phyloP scores from a whole-genome alignment of 2,329 filamentous ascomycete species.

The Cytospora chrysosperma region DNA sequence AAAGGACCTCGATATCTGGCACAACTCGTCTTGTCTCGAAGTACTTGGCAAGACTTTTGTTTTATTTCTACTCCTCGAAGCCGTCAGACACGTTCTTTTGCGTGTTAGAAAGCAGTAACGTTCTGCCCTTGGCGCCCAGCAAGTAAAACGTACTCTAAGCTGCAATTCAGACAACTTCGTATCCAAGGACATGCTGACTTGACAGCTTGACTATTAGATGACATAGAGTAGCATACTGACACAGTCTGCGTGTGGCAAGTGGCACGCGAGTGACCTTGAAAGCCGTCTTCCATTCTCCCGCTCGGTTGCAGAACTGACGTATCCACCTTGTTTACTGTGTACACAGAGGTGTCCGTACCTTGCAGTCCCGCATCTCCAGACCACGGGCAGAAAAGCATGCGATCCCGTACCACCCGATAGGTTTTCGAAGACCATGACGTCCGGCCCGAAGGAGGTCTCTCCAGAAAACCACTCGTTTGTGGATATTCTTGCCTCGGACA shows the following conservation, averaged over 20 bases:
- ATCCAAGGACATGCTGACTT: too few relatives aligned
- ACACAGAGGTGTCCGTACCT: not conserved
- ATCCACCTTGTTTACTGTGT: not conserved
- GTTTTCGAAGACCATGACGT: not conserved
- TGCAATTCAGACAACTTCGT: too few relatives aligned
- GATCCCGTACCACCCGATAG: not conserved
- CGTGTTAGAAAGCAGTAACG: too few relatives aligned
- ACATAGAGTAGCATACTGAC: too few relatives aligned
- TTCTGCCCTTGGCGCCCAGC: too few relatives aligned
- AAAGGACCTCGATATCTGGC: too few relatives aligned
- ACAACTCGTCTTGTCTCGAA: not conserved
- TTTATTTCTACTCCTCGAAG: too few relatives aligned
- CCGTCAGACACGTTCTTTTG: not conserved
- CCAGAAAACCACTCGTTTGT: not conserved
- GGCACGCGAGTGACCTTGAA: too few relatives aligned
- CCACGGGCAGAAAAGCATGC: not conserved
- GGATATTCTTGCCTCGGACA: not conserved
- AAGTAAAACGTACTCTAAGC: too few relatives aligned
- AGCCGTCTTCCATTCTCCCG: not conserved
- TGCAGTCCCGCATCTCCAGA: not conserved
- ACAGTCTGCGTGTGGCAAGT: too few relatives aligned
- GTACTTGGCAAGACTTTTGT: not conserved
- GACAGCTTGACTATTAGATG: too few relatives aligned
- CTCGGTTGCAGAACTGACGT: not conserved
- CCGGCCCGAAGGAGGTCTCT: not conserved